Conservation (phyloP, 352 stramenopile species). For the Pythium brachiatum region DNA sequence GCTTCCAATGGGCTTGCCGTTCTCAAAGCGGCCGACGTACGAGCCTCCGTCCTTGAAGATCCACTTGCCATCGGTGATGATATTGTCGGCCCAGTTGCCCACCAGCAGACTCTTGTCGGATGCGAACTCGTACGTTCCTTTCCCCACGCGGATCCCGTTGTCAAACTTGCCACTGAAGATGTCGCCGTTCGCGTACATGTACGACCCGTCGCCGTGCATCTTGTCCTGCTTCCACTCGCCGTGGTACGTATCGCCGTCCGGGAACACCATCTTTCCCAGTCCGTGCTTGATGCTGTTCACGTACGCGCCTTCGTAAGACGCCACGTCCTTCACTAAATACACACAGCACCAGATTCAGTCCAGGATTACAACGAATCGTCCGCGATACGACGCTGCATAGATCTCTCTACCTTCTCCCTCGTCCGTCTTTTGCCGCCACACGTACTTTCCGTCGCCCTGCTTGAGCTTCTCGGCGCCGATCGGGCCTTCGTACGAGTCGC, state of each 20-base stretch:
- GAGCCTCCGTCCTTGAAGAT: slow-evolving; percentile 87
- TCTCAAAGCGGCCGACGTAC: slow-evolving; percentile 83
- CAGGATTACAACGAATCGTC: no score
- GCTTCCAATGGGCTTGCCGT: slow-evolving; percentile 82
- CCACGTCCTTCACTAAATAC: slow-evolving; percentile 70
- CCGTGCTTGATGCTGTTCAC: slow-evolving; percentile 81
- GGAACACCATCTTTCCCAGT: slow-evolving; percentile 90
- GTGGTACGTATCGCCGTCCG: slow-evolving; percentile 88
- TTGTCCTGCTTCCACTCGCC: slow-evolving; percentile 84
- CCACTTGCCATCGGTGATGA: slow-evolving; percentile 89
- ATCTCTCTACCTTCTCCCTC: slow-evolving; percentile 70
- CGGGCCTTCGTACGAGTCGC: slow-evolving; percentile 88
- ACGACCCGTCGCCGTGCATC: slow-evolving; percentile 90
- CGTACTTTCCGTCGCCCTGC: slow-evolving; percentile 87
- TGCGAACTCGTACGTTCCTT: slow-evolving; percentile 89
- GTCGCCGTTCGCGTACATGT: slow-evolving; percentile 89
- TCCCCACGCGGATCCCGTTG: slow-evolving; percentile 74
- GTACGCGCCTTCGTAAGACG: slow-evolving; percentile 87
- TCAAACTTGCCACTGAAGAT: slow-evolving; percentile 90
- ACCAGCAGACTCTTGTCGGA: slow-evolving; percentile 81
- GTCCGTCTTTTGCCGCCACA: slow-evolving; percentile 66
- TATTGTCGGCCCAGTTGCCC: slow-evolving; percentile 83
- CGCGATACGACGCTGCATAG: no score
- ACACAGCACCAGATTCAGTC: no score
- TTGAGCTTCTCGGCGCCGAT: slow-evolving; percentile 81